Percentiles rank a stretch among this genome's conserved stretches.
Evolutionary conservation across 2,329 filamentous ascomycete species (phyloP).

Genomic region (Aspergillus fumigatiaffinis): DNA sequence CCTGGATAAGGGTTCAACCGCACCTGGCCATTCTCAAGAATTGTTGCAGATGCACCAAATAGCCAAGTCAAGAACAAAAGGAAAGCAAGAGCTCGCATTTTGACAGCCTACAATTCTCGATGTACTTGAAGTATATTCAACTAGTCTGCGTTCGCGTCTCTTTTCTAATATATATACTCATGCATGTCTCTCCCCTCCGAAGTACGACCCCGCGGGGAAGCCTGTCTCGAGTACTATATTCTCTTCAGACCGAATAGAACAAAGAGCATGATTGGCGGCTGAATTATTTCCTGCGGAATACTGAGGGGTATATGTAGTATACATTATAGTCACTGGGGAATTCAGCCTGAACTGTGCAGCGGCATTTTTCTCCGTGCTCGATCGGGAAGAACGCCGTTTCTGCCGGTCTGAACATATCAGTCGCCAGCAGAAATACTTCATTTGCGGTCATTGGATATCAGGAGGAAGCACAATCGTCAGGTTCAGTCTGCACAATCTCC

Average conservation of each 20-base stretch:
- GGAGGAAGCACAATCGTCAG: too few relatives aligned
- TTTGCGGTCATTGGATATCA: neutral
- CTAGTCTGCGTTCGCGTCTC: neutral
- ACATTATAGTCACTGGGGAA: neutral
- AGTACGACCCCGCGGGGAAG: neutral
- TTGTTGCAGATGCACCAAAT: slow-evolving; percentile 27
- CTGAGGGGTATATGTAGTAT: neutral
- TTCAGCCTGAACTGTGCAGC: neutral
- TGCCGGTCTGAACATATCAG: neutral
- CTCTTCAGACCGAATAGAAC: neutral
- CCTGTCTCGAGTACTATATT: neutral
- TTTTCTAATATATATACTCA: neutral
- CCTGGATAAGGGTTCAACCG: slow-evolving; percentile 36
- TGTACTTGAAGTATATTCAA: neutral
- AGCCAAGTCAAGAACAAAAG: slow-evolving; percentile 2
- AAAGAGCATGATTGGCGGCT: neutral
- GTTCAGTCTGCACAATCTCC: too few relatives aligned
- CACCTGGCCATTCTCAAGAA: slow-evolving; percentile 42
- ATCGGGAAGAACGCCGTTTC: neutral
- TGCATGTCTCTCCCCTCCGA: neutral
- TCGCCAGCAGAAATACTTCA: neutral
- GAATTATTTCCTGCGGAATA: neutral
- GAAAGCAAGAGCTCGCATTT: neutral
- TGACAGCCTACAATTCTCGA: neutral
- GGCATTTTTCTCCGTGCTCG: neutral